These are phyloP conservation scores for Phaseolus lunatus DNA, from an alignment of 306 rosid genomes.

Conservation along the genomic window DNA sequence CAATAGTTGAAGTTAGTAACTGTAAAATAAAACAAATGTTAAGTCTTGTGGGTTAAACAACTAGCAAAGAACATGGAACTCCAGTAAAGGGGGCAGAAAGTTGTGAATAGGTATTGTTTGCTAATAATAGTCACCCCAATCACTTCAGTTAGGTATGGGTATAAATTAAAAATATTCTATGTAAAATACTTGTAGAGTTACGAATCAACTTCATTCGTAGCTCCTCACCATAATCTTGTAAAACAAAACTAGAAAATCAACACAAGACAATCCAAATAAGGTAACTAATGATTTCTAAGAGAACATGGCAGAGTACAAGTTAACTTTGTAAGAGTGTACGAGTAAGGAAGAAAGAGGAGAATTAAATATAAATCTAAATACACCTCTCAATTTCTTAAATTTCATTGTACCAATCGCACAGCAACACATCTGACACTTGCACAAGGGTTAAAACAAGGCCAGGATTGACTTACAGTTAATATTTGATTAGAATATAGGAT, in stretches of 20 bases:
- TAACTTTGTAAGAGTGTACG: constrained; percentile 8
- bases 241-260: neutral
- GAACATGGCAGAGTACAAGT: neutral
- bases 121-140: neutral
- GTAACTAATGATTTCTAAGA: neutral
- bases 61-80: neutral
- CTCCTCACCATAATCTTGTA: neutral
- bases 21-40: neutral
- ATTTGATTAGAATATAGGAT: constrained; percentile 1
- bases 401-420: neutral
- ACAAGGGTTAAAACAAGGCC: constrained; percentile 15
- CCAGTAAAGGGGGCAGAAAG: neutral
- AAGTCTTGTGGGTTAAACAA: neutral
- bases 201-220: constrained; percentile 3
- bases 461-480: neutral
- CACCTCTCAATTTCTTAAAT: constrained; percentile 20
- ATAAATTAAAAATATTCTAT: neutral
- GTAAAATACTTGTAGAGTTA: neutral
- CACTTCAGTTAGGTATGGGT: neutral
- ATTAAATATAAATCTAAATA: neutral
- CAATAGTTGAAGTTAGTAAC: neutral
- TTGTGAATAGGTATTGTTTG: neutral
- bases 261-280: constrained; percentile 4
- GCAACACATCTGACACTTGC: neutral
- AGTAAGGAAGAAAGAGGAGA: neutral